phyloP scores from a whole-genome alignment of 768 basidiomycete species.

The Boletus fagicola region DNA sequence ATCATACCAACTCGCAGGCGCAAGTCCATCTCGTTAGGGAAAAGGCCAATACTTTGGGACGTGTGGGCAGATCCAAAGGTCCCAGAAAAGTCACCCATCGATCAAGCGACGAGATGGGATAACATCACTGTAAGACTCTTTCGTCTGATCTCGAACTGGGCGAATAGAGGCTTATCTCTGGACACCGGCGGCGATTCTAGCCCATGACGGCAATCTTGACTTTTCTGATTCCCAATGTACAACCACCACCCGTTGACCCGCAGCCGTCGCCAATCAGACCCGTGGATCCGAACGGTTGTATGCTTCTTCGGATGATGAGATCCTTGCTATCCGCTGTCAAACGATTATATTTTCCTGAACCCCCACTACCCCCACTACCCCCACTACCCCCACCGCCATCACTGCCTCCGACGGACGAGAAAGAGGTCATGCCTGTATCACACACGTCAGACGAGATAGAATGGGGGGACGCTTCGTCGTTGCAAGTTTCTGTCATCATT shows the following conservation, averaged over 20 bases:
- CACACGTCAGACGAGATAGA: not conserved
- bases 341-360: not conserved
- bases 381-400: not conserved
- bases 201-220: constrained; percentile 26
- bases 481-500: constrained; percentile 42
- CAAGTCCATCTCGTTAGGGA: constrained; percentile 11
- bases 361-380: too few species aligned
- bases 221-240: not conserved
- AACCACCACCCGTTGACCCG: not conserved
- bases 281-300: not conserved
- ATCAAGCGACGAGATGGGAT: constrained; percentile 35
- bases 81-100: not conserved
- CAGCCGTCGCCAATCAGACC: not conserved
- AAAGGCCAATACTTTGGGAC: constrained; percentile 48
- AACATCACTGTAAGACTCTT: constrained; percentile 40
- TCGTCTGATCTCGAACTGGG: not conserved
- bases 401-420: not conserved
- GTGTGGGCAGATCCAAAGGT: constrained; percentile 28
- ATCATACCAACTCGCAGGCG: not conserved
- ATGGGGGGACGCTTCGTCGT: constrained; percentile 13
- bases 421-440: not conserved
- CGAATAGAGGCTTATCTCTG: not conserved
- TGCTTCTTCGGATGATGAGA: not conserved
- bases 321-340: not conserved
- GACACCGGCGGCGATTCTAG: constrained; percentile 11